Base-by-base conservation (phyloP, 306 rosid genomes). In the Spatholobus suberectus region DNA sequence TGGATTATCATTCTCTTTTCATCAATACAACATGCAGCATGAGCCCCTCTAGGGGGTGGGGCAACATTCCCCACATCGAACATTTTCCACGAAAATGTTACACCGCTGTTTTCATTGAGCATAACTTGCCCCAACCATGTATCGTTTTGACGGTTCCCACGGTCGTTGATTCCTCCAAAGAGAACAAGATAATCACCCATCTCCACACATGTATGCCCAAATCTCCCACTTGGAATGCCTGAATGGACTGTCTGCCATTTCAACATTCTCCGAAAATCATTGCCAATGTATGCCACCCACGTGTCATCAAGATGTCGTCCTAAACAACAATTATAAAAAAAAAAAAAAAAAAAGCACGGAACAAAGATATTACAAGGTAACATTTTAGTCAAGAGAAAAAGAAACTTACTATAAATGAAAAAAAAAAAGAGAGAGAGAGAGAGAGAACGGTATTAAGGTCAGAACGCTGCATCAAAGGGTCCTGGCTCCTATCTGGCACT, bases 301-400 rank as follows among this genome's bases (percentile, higher is more conserved):
- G 98, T 93, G 85, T 95, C 99, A 74, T 90, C 99, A 51, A 92
- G 94, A 88, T 95, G 97, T 61, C 98, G 92, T 69, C 99, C 99
- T 95, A 61, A 32, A 37, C 23, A 73, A 81, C 57, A 89, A 44
- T 47, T 17, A 23, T 21, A 9, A 23, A 3, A 55, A 9, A 3
- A 55, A 44, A 12, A 11, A 8, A 24, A 80, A 51, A 27, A 59
- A 69, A 79, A 74, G 75, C 78, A 46, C 17, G 7, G 24, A 68
- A 69, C 68, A 70, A 52, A 37, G 40, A 52, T 66, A 69, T 40
- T 10, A 34, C 35, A 80, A 43, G 32, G 47, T 27, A 24, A 47
- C 82, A 75, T 57, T 34, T 43, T 7, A 75, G 68, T 62, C 8
- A 40, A 73, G 79, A 73, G 74, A 44, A 21, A 41, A 55, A 62